Base-by-base conservation (phyloP, 768 basidiomycete species). In the Kwoniella newhampshirensis region DNA sequence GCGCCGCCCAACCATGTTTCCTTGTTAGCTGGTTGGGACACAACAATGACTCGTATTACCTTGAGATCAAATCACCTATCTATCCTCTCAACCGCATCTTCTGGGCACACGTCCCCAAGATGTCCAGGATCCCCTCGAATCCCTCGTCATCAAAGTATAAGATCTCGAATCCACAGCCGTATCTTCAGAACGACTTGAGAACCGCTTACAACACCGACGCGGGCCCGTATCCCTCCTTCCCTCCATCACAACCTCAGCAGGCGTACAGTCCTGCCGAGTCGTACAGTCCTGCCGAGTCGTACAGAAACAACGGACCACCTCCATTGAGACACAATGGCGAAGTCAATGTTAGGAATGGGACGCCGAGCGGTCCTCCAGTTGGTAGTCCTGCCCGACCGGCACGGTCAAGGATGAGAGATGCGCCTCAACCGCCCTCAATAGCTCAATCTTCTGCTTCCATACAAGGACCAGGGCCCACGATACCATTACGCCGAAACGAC, bases 151-250 rank as follows among this genome's bases (percentile, higher is more conserved):
- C 60, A 9, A 58, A 54, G 39, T 67, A 67, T 50, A 67, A 65
- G 47, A 66, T 70, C 28, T 70, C 68, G 20, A 56, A 60, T 18
- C 67, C 67, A 4, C 67, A 69, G 28, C 67, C 67, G 4, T 45
- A 43, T 13, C 20, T 47, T 12, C 13, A 35, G n/a, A 44, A 50
- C 28, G 60, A 54, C 8, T 46, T 65, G 1, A 21, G 57, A 23
- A 26, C 47, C 27, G 27, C 49, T 18, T 49, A 61, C 54, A 50
- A 28, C 13, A 30, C 20, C 36, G 57, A 57, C 28, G 41, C 35
- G 40, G 54, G 62, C 20, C 62, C 55, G 26, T 59, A 59, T 32
- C 57, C 62, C 15, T 53, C 54, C 15, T 54, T 51, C 39, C 36
- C 51, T 12, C 47, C 54, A 25, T 28, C 54, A 27, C 59, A 51